Base-by-base conservation (phyloP, 805 yeast species). In the Priceomyces castillae region DNA sequence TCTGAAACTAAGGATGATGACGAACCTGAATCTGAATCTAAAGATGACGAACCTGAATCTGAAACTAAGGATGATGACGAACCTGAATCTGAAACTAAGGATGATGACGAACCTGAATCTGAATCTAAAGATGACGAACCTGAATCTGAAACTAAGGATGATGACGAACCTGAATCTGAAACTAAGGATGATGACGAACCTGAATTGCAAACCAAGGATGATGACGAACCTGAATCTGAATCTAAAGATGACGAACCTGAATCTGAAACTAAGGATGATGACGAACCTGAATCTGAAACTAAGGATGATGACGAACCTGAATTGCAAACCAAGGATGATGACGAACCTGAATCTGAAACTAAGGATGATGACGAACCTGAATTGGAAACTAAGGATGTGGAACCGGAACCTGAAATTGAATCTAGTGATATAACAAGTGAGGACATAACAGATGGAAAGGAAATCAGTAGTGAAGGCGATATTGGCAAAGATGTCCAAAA, bases 331-430 rank as follows among this genome's bases (percentile, higher is more conserved):
- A 15, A 30, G 5, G n/a, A n/a, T n/a, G n/a, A n/a, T n/a, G n/a
- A n/a, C n/a, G 28, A 14, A 15, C 14, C 33, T 7, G 31, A 35
- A 30, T 1, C 23, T 9, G 15, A 35, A 19, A 34, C 23, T 9
- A 17, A 41, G 31, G 20, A 9, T 7, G 30, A 3, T n/a, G n/a
- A n/a, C n/a, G n/a, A n/a, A n/a, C n/a, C n/a, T 18, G 35, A 26
- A n/a, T 35, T 40, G 14, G 15, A 41, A 33, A 35, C 25, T 11
- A 17, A 34, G 15, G 35, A 35, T 34, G 33, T 16, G n/a, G 22
- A 15, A 35, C 17, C 16, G 9, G 14, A 12, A 10, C 19, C 15
- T 22, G 14, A 17, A 34, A 38, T 26, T n/a, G n/a, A n/a, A n/a
- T n/a, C n/a, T n/a, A n/a, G n/a, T 22, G 37, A 36, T 12, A 28